Percentiles rank a stretch among this genome's conserved stretches.
phyloP scores from a whole-genome alignment of 2,329 filamentous ascomycete genomes.

The Tolypocladium amazonense region DNA sequence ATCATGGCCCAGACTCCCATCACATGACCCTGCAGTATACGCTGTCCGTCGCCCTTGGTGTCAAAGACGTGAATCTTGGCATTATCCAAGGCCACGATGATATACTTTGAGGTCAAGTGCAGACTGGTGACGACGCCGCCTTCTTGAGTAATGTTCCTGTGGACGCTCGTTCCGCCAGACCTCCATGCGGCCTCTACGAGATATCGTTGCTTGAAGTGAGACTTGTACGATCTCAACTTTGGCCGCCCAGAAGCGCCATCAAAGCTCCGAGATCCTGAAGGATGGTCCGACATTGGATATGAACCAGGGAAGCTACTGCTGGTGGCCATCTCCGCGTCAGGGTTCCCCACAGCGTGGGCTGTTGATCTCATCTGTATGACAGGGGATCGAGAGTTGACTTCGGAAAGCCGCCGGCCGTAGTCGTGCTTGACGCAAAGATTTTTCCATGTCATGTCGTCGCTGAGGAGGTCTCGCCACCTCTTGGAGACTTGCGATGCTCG shows the following conservation, averaged over 20 bases:
- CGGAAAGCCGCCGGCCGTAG: conserved; percentile 55
- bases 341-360: conserved; percentile 18
- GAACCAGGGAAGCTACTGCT: conserved; percentile 35
- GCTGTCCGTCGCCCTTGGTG: conserved; percentile 76
- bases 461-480: conserved; percentile 85
- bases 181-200: conserved; percentile 96
- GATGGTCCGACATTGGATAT: conserved; percentile 22
- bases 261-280: conserved; percentile 39
- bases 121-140: conserved; percentile 94
- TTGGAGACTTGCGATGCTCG: conserved; percentile 93
- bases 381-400: conserved; percentile 28
- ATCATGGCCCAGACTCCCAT: conserved; percentile 99
- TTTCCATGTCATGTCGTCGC: conserved; percentile 98
- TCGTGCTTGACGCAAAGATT: conserved; percentile 93
- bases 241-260: conserved; percentile 41
- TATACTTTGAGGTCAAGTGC: conserved; percentile 90
- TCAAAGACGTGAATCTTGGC: conserved; percentile 98
- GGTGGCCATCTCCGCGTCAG: conserved; percentile 23
- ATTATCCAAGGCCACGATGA: conserved; percentile 94
- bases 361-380: conserved; percentile 18
- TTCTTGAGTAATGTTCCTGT: conserved; percentile 86
- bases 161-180: conserved; percentile 74
- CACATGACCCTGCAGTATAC: conserved; percentile 86
- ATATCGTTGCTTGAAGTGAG: conserved; percentile 95
- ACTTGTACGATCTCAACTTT: conserved; percentile 77